Percentiles rank a stretch among this genome's conserved stretches.
Conservation (phyloP, 2,329 filamentous ascomycete genomes). For the Escovopsis sp. region DNA sequence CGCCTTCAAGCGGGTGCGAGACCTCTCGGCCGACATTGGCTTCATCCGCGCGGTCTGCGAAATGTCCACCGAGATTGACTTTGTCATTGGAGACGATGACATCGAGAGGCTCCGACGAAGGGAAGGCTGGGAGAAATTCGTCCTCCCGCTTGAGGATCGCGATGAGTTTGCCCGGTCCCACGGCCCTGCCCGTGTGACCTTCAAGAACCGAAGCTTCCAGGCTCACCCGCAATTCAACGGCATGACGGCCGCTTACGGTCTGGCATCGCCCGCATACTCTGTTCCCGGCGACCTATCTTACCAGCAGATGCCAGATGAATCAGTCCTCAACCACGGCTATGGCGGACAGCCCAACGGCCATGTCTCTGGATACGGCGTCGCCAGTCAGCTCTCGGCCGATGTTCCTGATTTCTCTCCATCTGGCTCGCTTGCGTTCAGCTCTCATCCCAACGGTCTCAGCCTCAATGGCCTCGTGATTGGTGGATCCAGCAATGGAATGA, state of each 20-base stretch:
- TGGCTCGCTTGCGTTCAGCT: slow-evolving; percentile 6
- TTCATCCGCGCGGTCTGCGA: slow-evolving; percentile 62
- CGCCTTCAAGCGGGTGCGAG: slow-evolving; percentile 59
- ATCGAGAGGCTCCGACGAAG: slow-evolving; percentile 62
- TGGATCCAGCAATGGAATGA: neutral
- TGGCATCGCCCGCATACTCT: slow-evolving; percentile 14
- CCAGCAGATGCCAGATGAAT: slow-evolving; percentile 18
- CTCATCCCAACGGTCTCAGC: neutral
- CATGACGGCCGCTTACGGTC: slow-evolving; percentile 16
- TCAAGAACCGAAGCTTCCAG: slow-evolving; percentile 19
- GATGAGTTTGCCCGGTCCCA: slow-evolving; percentile 59
- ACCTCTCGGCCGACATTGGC: slow-evolving; percentile 42
- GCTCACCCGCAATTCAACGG: slow-evolving; percentile 17
- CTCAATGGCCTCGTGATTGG: slow-evolving; percentile 6
- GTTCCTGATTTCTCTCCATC: slow-evolving; percentile 26
- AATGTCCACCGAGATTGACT: slow-evolving; percentile 58
- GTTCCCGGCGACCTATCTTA: slow-evolving; percentile 13
- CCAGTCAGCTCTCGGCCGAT: slow-evolving; percentile 20
- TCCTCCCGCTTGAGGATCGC: slow-evolving; percentile 56
- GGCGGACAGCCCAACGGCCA: slow-evolving; percentile 14
- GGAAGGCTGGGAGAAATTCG: slow-evolving; percentile 66
- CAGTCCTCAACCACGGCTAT: slow-evolving; percentile 22
- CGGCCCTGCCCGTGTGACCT: slow-evolving; percentile 35
- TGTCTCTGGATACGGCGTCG: slow-evolving; percentile 10
- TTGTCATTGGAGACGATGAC: slow-evolving; percentile 58